A percentile compares a stretch with the other conserved stretches of the same genome.
Evolutionary conservation across 2,329 filamentous ascomycete genomes (phyloP).

Genomic region (Rhytidhysteron rufulum): DNA sequence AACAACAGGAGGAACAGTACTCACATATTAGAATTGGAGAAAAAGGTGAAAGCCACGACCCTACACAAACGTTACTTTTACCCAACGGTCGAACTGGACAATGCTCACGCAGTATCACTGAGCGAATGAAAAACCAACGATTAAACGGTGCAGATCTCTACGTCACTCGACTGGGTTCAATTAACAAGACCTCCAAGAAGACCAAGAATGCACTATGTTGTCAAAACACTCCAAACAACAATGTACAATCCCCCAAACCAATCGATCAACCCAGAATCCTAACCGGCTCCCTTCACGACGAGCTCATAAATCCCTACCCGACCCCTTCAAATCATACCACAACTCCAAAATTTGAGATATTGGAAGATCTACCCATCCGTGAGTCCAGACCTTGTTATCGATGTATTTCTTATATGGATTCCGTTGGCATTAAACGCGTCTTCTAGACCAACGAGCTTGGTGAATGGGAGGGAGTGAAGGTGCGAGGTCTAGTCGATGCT

Average conservation of each 20-base stretch:
- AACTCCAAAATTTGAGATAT: slow-evolving; percentile 2
- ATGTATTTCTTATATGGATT: slow-evolving; percentile 51
- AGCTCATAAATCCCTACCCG: slow-evolving; percentile 30
- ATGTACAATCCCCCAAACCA: neutral
- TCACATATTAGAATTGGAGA: slow-evolving; percentile 10
- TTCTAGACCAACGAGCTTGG: slow-evolving; percentile 52
- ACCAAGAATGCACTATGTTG: neutral
- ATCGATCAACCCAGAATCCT: neutral
- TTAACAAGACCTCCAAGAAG: too few species aligned
- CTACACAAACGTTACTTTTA: slow-evolving; percentile 19
- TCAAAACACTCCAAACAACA: neutral
- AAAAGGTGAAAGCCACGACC: slow-evolving; percentile 1
- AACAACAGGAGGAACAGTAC: slow-evolving; percentile 15
- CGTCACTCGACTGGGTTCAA: slow-evolving; percentile 45
- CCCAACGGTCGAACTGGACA: slow-evolving; percentile 23
- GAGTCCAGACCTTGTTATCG: slow-evolving; percentile 51
- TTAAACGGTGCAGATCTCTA: slow-evolving; percentile 51
- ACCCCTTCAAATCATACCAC: neutral
- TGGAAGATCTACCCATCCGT: slow-evolving; percentile 21
- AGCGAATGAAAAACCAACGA: slow-evolving; percentile 44
- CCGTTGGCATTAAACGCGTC: slow-evolving; percentile 50
- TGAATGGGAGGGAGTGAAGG: slow-evolving; percentile 49
- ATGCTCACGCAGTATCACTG: slow-evolving; percentile 19
- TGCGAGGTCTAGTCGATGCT: slow-evolving; percentile 46
- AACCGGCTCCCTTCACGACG: slow-evolving; percentile 46